Evolutionary conservation across 345 rosid genomes (phyloP).

Genomic region (Gossypium longicalyx): DNA sequence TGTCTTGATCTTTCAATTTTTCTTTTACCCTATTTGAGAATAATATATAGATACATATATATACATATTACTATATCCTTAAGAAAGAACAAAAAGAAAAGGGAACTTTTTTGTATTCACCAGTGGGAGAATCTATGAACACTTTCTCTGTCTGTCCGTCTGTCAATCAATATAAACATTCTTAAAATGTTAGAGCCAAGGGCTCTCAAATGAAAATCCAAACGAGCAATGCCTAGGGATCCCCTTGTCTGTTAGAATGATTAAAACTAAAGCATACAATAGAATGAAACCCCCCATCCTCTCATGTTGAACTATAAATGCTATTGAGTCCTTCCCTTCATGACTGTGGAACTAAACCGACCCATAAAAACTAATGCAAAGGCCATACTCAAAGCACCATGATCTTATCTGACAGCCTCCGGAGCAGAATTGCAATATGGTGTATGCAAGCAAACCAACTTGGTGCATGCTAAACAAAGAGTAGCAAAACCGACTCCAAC

Average conservation of each 20-base stretch:
- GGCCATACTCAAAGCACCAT: neutral
- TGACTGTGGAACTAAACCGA: no score
- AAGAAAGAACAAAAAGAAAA: no score
- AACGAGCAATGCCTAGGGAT: neutral
- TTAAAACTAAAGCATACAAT: no score
- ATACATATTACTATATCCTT: neutral
- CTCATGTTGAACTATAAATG: no score
- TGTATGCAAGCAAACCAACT: slow-evolving; percentile 89
- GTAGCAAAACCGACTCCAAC: slow-evolving; percentile 65
- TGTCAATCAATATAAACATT: neutral
- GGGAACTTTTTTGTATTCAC: neutral
- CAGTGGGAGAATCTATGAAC: neutral
- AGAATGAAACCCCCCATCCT: no score
- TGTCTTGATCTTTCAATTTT: neutral
- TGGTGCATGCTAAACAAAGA: slow-evolving; percentile 73
- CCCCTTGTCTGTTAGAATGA: no score
- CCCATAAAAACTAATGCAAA: no score
- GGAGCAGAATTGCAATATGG: slow-evolving; percentile 98
- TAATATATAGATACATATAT: neutral
- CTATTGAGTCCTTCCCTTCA: no score
- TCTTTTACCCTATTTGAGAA: neutral
- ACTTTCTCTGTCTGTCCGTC: no score
- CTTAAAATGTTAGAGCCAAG: neutral
- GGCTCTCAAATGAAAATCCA: neutral
- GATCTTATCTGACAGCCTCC: slow-evolving; percentile 62